A percentile compares a stretch with the other conserved stretches of the same genome.
Evolutionary conservation across 2,329 filamentous ascomycete species (phyloP).

Genomic region (Mollisia scopiformis): DNA sequence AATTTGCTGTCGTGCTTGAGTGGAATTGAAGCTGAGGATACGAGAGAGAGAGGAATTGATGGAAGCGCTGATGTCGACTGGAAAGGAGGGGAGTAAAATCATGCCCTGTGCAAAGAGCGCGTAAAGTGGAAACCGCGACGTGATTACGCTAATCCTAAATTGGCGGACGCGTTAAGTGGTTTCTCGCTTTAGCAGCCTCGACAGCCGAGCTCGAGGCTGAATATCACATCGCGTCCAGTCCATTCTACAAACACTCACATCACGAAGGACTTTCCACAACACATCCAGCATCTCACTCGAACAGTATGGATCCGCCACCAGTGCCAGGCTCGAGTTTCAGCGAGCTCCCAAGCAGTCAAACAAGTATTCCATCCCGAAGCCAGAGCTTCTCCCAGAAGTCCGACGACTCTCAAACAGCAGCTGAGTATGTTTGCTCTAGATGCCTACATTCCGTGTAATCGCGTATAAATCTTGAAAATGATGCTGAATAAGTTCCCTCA

Average conservation of each 20-base stretch:
- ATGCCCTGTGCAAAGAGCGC: neutral
- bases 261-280: neutral
- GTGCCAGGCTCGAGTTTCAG: slow-evolving; percentile 25
- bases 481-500: slow-evolving; percentile 39
- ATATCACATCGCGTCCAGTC: too few species aligned
- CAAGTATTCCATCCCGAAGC: slow-evolving; percentile 44
- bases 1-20: neutral
- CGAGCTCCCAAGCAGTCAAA: slow-evolving; percentile 18
- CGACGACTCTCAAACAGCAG: slow-evolving; percentile 56
- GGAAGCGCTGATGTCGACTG: neutral
- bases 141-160: neutral
- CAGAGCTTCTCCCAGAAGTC: slow-evolving; percentile 62
- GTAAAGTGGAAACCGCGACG: neutral
- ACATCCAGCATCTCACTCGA: neutral
- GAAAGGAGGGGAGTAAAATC: neutral
- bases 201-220: slow-evolving; percentile 17
- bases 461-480: neutral
- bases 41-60: too few species aligned
- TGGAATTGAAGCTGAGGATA: too few species aligned
- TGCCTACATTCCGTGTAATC: neutral
- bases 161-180: slow-evolving; percentile 26
- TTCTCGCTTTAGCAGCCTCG: neutral
- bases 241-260: neutral
- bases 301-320: slow-evolving; percentile 41
- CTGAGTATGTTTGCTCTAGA: slow-evolving; percentile 35